Conservation (phyloP, 352 stramenopile species). For the Globisporangium polare region DNA sequence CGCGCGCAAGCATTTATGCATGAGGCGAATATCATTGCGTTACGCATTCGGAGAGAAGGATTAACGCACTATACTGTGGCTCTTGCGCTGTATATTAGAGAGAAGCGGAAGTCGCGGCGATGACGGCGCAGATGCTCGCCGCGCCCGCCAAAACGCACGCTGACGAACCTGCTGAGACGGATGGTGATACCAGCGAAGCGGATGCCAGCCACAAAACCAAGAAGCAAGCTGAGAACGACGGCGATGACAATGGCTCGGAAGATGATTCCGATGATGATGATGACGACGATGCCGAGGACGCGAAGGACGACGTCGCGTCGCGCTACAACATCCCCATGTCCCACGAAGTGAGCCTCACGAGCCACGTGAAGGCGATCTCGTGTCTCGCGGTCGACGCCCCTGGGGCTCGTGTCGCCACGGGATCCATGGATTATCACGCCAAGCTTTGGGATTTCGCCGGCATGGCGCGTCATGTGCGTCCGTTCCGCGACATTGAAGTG, state of each 20-base stretch:
- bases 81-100: slow-evolving; percentile 22
- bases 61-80: neutral
- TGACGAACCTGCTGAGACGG: neutral
- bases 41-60: neutral
- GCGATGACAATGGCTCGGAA: neutral
- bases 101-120: slow-evolving; percentile 60
- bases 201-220: slow-evolving; percentile 23
- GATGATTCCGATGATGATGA: slow-evolving; percentile 9
- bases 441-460: slow-evolving; percentile 88
- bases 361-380: slow-evolving; percentile 55
- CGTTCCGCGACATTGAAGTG: slow-evolving; percentile 76
- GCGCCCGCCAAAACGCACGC: slow-evolving; percentile 18
- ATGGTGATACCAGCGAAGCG: slow-evolving; percentile 6
- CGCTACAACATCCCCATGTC: slow-evolving; percentile 72
- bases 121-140: slow-evolving; percentile 75
- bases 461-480: slow-evolving; percentile 75
- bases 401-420: slow-evolving; percentile 65
- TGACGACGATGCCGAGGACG: slow-evolving; percentile 25
- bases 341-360: slow-evolving; percentile 57
- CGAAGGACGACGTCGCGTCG: slow-evolving; percentile 46
- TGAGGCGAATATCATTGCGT: neutral
- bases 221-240: slow-evolving; percentile 14
- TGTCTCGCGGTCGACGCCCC: slow-evolving; percentile 70
- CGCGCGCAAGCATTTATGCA: neutral
- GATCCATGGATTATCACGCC: slow-evolving; percentile 80